A percentile compares a stretch with the other conserved stretches of the same genome.
These are phyloP conservation scores for Escovopsis sp. DNA, from an alignment of 2,329 filamentous ascomycete genomes.

Conservation along the genomic window DNA sequence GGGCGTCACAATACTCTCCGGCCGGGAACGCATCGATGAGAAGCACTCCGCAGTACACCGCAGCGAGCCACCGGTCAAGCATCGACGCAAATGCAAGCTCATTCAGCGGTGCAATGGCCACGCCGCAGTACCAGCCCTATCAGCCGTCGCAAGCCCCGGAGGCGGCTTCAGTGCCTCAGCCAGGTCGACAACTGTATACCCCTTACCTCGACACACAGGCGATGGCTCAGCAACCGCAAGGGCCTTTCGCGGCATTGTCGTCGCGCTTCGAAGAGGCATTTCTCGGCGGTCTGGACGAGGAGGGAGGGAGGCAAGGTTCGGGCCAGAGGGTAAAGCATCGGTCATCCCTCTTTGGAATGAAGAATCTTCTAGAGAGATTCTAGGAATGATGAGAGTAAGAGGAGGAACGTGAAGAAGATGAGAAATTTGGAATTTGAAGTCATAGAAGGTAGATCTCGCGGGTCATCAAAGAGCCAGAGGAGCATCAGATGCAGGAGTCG, in stretches of 20 bases:
- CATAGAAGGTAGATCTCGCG: no score
- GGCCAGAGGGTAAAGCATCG: neutral
- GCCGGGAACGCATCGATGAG: neutral
- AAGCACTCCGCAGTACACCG: no score
- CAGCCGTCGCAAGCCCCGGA: neutral
- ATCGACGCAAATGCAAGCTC: neutral
- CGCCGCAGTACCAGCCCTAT: neutral
- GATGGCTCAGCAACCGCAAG: neutral
- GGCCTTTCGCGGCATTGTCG: no score
- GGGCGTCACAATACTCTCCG: neutral
- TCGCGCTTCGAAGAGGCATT: no score
- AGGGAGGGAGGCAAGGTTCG: no score
- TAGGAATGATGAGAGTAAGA: no score
- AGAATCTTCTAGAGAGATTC: neutral
- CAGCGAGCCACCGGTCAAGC: neutral
- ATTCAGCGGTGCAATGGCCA: neutral
- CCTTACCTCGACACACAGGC: neutral
- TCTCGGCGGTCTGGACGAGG: no score
- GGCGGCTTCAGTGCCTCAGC: neutral
- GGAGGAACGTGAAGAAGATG: no score
- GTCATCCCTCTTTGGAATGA: neutral
- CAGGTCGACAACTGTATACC: neutral
- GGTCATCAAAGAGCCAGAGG: no score
- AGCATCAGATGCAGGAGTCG: no score
- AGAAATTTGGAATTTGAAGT: no score